Conservation (phyloP, 768 basidiomycete genomes). For the Lactarius trivialis region DNA sequence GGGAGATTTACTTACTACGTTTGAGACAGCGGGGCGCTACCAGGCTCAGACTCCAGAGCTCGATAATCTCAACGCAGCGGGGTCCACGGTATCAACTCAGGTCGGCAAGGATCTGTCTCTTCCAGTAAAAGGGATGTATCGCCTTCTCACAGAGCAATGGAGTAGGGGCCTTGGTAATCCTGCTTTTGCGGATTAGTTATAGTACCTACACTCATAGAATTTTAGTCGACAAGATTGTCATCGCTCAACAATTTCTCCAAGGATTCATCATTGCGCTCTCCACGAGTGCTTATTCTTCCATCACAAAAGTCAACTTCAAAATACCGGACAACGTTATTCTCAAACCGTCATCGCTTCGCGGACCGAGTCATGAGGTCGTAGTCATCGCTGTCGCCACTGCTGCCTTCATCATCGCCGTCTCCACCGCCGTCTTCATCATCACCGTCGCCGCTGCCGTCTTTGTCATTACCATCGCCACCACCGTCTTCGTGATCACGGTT, state of each 20-base stretch:
- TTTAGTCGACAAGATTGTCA: slow-evolving; percentile 58
- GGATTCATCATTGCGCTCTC: slow-evolving; percentile 41
- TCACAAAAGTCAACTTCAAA: slow-evolving; percentile 53
- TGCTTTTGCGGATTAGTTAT: neutral
- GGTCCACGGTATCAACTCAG: neutral
- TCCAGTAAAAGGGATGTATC: slow-evolving; percentile 41
- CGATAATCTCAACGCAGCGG: neutral
- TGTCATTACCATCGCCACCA: no score
- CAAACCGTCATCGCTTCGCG: no score
- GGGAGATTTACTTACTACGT: neutral
- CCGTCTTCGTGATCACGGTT: no score
- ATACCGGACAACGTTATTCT: slow-evolving; percentile 40
- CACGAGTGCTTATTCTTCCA: slow-evolving; percentile 46
- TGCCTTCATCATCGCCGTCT: no score
- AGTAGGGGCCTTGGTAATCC: slow-evolving; percentile 45
- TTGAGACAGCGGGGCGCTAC: neutral
- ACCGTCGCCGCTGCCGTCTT: no score
- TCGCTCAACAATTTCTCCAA: slow-evolving; percentile 44
- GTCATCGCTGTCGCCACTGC: no score
- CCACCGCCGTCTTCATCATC: no score
- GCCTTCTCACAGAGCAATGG: slow-evolving; percentile 44
- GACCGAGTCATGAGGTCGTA: no score
- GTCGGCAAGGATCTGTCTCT: slow-evolving; percentile 8
- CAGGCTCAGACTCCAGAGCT: neutral
- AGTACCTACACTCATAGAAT: neutral